Percentiles rank a stretch among this genome's conserved stretches.
These are phyloP conservation scores for Phanerodontia chrysosporium DNA, from an alignment of 768 basidiomycete species.

Conservation along the genomic window DNA sequence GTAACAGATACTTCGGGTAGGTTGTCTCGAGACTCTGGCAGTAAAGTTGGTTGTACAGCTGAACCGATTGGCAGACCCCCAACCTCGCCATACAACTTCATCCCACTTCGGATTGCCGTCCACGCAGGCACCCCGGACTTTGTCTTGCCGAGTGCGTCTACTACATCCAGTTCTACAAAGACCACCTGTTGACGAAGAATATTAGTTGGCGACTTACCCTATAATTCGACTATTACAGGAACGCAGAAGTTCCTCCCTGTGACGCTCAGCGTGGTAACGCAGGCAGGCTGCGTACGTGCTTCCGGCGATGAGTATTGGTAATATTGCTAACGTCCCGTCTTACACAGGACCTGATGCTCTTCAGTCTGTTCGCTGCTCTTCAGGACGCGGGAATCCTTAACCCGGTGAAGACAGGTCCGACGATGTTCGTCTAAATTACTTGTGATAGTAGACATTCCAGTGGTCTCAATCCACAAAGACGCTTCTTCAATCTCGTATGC, in stretches of 20 bases:
- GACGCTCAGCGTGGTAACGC: conserved; percentile 24
- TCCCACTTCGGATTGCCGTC: conserved; percentile 17
- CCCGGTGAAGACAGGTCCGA: not conserved
- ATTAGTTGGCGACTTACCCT: conserved; percentile 24
- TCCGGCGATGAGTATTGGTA: not conserved
- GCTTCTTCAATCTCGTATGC: no score
- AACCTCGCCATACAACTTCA: conserved; percentile 20
- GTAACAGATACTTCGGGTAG: conserved; percentile 21
- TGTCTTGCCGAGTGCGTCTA: conserved; percentile 25
- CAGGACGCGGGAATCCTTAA: conserved; percentile 18
- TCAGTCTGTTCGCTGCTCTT: conserved; percentile 23
- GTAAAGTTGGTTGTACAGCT: no score
- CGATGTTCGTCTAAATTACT: not conserved
- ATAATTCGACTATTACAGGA: conserved; percentile 25
- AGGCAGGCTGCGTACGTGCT: conserved; percentile 24
- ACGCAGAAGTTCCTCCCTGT: conserved; percentile 25
- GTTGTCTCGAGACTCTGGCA: not conserved
- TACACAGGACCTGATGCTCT: conserved; percentile 24
- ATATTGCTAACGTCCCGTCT: not conserved
- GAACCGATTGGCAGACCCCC: no score
- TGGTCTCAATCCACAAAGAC: no score
- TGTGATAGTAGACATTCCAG: no score
- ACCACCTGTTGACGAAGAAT: not conserved
- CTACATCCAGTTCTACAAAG: not conserved
- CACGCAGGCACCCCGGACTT: conserved; percentile 25